These are phyloP conservation scores for Reticulascus tulasneorum DNA, from an alignment of 2,329 filamentous ascomycete genomes.

Conservation along the genomic window DNA sequence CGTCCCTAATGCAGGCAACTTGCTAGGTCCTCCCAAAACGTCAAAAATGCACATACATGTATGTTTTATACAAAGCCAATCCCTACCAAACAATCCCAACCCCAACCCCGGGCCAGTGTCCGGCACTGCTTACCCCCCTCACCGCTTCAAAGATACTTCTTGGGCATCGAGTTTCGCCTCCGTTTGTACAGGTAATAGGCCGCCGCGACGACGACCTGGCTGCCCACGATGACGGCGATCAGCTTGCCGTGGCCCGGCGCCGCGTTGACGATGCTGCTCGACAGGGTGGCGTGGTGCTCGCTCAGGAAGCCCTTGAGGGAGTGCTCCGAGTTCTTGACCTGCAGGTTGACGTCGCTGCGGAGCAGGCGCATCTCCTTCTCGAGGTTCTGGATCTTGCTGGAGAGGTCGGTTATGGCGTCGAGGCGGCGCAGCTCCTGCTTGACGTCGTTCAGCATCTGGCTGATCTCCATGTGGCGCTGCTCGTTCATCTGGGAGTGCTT, in stretches of 20 bases:
- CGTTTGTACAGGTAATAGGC: constrained; percentile 78
- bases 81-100: no score
- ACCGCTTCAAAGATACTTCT: constrained; percentile 86
- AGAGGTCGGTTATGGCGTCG: constrained; percentile 39
- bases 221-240: constrained; percentile 68
- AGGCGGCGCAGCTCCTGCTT: constrained; percentile 39
- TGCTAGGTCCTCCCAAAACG: no score
- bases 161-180: constrained; percentile 70
- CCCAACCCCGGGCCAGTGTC: no score
- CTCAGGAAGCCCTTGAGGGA: constrained; percentile 48
- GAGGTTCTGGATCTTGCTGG: constrained; percentile 46
- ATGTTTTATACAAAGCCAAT: no score
- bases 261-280: constrained; percentile 43
- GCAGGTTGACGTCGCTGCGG: constrained; percentile 49
- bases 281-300: constrained; percentile 46
- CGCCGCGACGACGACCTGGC: constrained; percentile 67
- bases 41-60: constrained; percentile 11
- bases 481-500: constrained; percentile 48
- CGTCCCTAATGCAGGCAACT: no score
- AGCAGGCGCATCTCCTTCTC: constrained; percentile 57
- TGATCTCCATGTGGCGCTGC: constrained; percentile 53
- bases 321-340: constrained; percentile 46
- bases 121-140: no score
- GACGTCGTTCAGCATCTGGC: constrained; percentile 42
- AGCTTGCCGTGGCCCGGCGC: constrained; percentile 48